Percentiles rank a stretch among this genome's conserved stretches.
phyloP scores from a whole-genome alignment of 2,329 filamentous ascomycete genomes.

The Arthroderma sp. region DNA sequence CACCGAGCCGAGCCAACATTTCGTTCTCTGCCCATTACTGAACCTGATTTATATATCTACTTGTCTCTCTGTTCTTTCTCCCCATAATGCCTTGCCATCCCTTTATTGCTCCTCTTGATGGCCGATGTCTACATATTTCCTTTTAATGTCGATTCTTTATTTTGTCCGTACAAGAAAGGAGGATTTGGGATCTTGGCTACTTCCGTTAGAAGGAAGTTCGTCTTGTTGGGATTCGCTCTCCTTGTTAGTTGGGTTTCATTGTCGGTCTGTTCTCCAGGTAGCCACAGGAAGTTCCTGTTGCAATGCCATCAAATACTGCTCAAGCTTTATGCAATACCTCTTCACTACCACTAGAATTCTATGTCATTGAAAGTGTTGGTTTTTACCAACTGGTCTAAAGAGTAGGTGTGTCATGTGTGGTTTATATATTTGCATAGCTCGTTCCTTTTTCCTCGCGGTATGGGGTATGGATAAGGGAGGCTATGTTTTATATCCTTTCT shows the following conservation, averaged over 20 bases:
- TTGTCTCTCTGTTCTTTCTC: slow-evolving; percentile 5
- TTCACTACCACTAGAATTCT: neutral
- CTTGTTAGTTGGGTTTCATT: neutral
- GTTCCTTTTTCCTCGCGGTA: neutral
- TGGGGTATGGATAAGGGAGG: neutral
- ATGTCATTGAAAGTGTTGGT: neutral
- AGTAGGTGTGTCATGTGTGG: neutral
- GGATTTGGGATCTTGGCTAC: neutral
- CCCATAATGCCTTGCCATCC: slow-evolving; percentile 11
- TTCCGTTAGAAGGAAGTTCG: neutral
- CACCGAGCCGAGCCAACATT: neutral
- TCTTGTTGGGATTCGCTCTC: neutral
- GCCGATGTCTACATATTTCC: neutral
- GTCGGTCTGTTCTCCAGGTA: neutral
- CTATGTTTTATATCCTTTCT: neutral
- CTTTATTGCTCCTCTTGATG: neutral
- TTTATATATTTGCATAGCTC: neutral
- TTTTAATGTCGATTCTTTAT: neutral
- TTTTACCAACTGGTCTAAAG: neutral
- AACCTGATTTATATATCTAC: neutral
- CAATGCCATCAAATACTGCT: neutral
- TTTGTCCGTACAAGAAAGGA: neutral
- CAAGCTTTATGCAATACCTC: neutral
- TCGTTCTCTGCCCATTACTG: neutral
- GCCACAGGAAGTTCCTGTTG: no score